phyloP scores from a whole-genome alignment of 371 early-diverging fungal species.

The Rhizopus delemar region DNA sequence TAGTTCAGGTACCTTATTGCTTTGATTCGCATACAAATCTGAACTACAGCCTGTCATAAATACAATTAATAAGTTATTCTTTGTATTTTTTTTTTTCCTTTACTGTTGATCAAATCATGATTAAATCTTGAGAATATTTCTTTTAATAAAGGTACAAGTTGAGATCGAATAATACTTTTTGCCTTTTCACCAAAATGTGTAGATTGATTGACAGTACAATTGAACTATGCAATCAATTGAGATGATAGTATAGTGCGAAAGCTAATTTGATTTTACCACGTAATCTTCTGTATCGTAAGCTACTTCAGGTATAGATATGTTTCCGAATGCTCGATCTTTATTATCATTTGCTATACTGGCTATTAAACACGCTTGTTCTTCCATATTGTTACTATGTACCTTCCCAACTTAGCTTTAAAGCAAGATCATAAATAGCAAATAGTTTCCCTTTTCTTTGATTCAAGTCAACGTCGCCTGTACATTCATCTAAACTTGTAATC shows the following conservation, averaged over 20 bases:
- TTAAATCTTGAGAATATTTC: conserved; percentile 67
- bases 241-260: background rate
- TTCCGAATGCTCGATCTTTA: conserved; percentile 65
- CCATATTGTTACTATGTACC: conserved; percentile 6
- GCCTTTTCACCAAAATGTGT: conserved; percentile 24
- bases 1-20: conserved; percentile 9
- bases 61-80: too few species aligned
- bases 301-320: conserved; percentile 82
- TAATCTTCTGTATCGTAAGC: conserved; percentile 77
- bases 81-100: background rate
- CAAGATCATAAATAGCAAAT: conserved; percentile 84
- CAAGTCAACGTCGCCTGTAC: conserved; percentile 84
- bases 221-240: conserved; percentile 48
- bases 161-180: conserved; percentile 59
- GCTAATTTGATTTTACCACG: conserved; percentile 53
- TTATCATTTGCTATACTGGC: conserved; percentile 6
- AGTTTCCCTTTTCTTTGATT: conserved; percentile 93
- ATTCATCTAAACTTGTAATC: conserved; percentile 59
- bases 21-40: conserved; percentile 70
- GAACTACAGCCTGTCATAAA: conserved; percentile 60
- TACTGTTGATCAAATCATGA: conserved; percentile 70
- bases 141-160: conserved; percentile 59
- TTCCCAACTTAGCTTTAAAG: conserved; percentile 46
- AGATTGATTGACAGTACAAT: conserved; percentile 61
- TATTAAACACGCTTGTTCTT: background rate